Evolutionary conservation across 73 alveolate species (phyloP).

Genomic region (Paramecium pentaurelia): DNA sequence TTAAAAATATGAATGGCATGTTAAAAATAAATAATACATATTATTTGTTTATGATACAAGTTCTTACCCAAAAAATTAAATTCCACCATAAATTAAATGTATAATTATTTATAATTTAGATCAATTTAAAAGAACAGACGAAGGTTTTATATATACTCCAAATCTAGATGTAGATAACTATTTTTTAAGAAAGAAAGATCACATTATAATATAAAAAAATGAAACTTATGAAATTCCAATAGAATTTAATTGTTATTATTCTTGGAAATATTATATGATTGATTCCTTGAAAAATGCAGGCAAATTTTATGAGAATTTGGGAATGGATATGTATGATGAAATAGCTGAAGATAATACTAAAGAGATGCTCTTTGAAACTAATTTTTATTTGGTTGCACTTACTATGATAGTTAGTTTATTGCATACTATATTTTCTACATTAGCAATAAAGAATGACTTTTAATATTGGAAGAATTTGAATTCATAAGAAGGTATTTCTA

Average conservation of each 20-base stretch:
- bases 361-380: constrained; percentile 17
- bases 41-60: constrained; percentile 66
- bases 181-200: constrained; percentile 50
- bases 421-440: background rate
- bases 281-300: background rate
- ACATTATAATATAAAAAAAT: background rate
- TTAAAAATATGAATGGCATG: constrained; percentile 40
- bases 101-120: constrained; percentile 34
- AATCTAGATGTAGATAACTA: background rate
- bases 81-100: constrained; percentile 73
- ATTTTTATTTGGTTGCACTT: background rate
- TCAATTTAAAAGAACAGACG: constrained; percentile 55
- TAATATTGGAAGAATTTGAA: constrained; percentile 29
- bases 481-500: background rate
- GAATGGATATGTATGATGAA: background rate
- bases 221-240: constrained; percentile 21
- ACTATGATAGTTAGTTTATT: constrained; percentile 18
- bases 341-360: background rate
- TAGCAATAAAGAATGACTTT: constrained; percentile 22
- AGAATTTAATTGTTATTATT: background rate
- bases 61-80: constrained; percentile 39
- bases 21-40: constrained; percentile 66
- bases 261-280: background rate
- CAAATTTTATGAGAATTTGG: background rate
- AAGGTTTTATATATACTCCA: constrained; percentile 36